Base-by-base conservation (phyloP, 805 yeast species). In the Metahyphopichia silvanorum region DNA sequence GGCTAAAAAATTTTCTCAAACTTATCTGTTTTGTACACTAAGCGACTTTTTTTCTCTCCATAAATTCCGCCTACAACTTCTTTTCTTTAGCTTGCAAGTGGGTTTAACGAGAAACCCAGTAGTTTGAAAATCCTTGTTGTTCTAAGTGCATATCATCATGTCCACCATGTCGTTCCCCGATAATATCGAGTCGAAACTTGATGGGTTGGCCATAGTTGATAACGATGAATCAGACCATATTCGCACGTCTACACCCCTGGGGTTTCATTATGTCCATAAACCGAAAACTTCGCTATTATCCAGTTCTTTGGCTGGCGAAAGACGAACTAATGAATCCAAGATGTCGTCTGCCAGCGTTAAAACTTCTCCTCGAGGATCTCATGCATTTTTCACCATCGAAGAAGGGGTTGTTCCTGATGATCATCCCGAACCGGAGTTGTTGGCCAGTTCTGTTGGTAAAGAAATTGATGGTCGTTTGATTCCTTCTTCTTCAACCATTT, bases 351-450 rank as follows among this genome's bases (percentile, higher is more conserved):
- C 21, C 21, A 7, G 10, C 21, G 7, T 19, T 7, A 19, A 19
- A 10, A 24, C 12, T 7, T n/a, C 14, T 14, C 12, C 15, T 14
- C 5, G 6, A 16, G 9, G 6, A 6, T 15, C 16, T 5, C 21
- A 35, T 10, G 44, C 44, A 8, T 35, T 25, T 23, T 38, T 35
- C 31, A 33, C 35, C 22, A 30, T 44, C n/a, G 49, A 44, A 11
- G 49, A 44, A 12, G 33, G 25, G 17, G 31, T 29, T 30, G 42
- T 25, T 18, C 32, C 22, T 19, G 57, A 55, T 28, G 70, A 61
- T 16, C 73, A 66, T 37, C 73, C 72, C 4, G 73, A 67, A 33
- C 73, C 73, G 1, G 60, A 59, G 35, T 46, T 67, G 17, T 45
- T 66, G 22, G 71, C 73, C 1, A 60, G 65, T 8, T 62, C 70